Percentiles rank a stretch among this genome's conserved stretches.
Evolutionary conservation across 768 basidiomycete genomes (phyloP).

Genomic region (Agrocybe praecox): DNA sequence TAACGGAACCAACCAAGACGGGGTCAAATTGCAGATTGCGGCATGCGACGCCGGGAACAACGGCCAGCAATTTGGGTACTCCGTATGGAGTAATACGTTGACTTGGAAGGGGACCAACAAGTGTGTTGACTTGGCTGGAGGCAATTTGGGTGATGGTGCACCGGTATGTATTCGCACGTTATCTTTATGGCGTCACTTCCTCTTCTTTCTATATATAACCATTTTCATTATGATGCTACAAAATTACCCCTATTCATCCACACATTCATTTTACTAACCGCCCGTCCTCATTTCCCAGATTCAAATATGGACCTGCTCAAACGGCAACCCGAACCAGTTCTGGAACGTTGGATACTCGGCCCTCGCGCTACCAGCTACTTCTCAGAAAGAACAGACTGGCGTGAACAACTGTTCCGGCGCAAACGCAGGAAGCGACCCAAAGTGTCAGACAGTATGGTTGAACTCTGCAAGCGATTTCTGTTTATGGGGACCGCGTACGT

Average conservation of each 20-base stretch:
- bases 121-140: conserved; percentile 50
- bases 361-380: conserved; percentile 44
- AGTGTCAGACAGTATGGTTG: conserved; percentile 72
- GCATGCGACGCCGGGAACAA: conserved; percentile 39
- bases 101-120: conserved; percentile 52
- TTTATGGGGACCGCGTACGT: conserved; percentile 61
- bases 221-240: too few relatives aligned
- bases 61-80: conserved; percentile 52
- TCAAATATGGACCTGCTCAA: conserved; percentile 47
- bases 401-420: conserved; percentile 68
- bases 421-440: conserved; percentile 51
- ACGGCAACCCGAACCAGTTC: conserved; percentile 48
- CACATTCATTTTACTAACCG: too few relatives aligned
- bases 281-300: conserved; percentile 38
- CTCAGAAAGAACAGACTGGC: conserved; percentile 64
- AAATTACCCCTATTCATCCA: too few relatives aligned
- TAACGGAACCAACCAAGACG: conserved; percentile 41
- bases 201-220: too few relatives aligned
- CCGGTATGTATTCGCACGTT: conserved; percentile 30
- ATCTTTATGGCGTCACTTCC: too few relatives aligned
- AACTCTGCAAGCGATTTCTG: conserved; percentile 72
- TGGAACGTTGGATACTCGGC: conserved; percentile 54
- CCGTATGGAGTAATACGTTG: conserved; percentile 43
- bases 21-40: conserved; percentile 54
- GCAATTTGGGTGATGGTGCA: conserved; percentile 41